These are phyloP conservation scores for Marchantia paleacea DNA, from an alignment of 225 moss, liverwort and hornwort species.

Conservation along the genomic window DNA sequence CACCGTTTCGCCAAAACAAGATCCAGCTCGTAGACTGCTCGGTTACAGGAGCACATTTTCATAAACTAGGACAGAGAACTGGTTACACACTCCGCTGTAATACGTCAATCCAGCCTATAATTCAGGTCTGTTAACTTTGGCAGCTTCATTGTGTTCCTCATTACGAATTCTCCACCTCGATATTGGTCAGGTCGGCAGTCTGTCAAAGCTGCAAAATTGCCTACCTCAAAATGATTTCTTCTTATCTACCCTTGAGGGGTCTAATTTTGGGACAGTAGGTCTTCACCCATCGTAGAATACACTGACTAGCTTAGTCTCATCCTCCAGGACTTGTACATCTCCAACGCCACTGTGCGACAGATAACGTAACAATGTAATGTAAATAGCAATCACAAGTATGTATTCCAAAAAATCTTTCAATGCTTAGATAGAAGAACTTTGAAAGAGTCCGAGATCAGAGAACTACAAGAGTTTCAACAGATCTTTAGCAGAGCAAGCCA, in stretches of 20 bases:
- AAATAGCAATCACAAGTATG: background rate
- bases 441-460: background rate
- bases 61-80: background rate
- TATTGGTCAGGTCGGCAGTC: slow-evolving; percentile 1
- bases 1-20: slow-evolving; percentile 2
- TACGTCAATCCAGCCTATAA: background rate
- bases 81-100: slow-evolving; percentile 1
- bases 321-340: background rate
- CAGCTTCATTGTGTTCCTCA: slow-evolving; percentile 11
- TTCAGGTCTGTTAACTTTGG: background rate
- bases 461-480: background rate
- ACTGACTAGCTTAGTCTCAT: background rate
- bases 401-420: background rate
- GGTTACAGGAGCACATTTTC: background rate
- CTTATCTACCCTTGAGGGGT: slow-evolving; percentile 1
- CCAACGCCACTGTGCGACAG: slow-evolving; percentile 3
- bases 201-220: slow-evolving; percentile 10
- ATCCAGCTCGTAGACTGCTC: background rate
- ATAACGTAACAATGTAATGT: background rate
- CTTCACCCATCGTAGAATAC: slow-evolving; percentile 1
- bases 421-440: background rate
- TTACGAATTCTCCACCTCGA: background rate
- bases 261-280: background rate
- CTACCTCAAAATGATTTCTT: background rate
- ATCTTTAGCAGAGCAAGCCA: background rate